Evolutionary conservation across 164 flowering plant species (phyloP), one percentile per base, ranked within the genome.

Genomic region (Aristolochia californica): DNA sequence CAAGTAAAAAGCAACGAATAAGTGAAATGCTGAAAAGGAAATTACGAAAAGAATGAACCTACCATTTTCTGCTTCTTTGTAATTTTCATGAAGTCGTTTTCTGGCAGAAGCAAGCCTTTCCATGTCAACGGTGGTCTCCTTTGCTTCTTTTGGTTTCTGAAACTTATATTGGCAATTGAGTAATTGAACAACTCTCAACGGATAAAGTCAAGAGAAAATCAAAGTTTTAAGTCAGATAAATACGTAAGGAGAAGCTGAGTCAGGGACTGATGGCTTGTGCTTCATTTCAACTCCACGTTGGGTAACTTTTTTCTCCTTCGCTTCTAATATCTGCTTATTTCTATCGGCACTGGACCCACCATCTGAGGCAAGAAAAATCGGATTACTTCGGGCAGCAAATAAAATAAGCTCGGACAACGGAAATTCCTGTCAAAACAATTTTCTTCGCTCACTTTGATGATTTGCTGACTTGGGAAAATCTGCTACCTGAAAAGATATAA

Each of bases 41-140:
- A 28, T 28, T 28, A 28, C 7, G 52, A 62, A 1, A 45, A 11
- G 24, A 54, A 54, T 5, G 27, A 1, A 43, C 48, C 56, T 63
- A 94, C 99, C 99, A 78, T 94, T 94, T 69, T 84, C 80, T 45
- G 87, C 91, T 75, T 87, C 90, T 77, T 81, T 83, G 77, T 89
- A 90, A 66, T 83, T 90, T 50, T 74, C 93, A 15, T 87, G 97
- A 65, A 87, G 97, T 64, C 99, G 71, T 62, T 65, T 88, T 59
- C 91, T 78, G 1, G 97, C 99, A 13, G 96, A 81, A 51, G 88
- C 96, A 21, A 93, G 76, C 75, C 67, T 89, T 20, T 82, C 94
- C n/a, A 72, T 58, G 66, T 93, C 96, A 59, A 74, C 68, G 14
- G 48, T 49, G 54, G 45, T 62, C 34, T 77, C 79, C 64, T 68